These are phyloP conservation scores for Talaromyces nanjingensis DNA, from an alignment of 495 filamentous ascomycete species.

Conservation along the genomic window DNA sequence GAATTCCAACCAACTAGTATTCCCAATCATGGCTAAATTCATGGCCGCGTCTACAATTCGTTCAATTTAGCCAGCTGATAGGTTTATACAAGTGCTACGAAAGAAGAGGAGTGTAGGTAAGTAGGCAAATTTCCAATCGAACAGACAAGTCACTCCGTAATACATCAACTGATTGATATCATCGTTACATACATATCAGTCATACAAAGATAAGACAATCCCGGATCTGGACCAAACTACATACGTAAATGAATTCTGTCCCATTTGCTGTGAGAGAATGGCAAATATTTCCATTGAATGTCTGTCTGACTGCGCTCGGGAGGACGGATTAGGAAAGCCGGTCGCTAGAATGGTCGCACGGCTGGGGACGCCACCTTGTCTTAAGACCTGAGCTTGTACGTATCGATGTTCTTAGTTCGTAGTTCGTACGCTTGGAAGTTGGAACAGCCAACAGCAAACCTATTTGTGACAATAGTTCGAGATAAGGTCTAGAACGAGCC, in stretches of 20 bases:
- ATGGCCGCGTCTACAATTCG: not conserved
- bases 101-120: not conserved
- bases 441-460: not conserved
- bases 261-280: not conserved
- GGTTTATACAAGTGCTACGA: too few species aligned
- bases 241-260: not conserved
- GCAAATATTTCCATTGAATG: not conserved
- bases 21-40: not conserved
- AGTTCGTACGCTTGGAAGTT: too few species aligned
- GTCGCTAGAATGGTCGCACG: not conserved
- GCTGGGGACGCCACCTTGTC: not conserved
- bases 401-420: too few species aligned
- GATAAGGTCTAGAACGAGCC: constrained; percentile 8
- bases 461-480: not conserved
- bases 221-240: not conserved
- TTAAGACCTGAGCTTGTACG: not conserved
- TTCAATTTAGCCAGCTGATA: not conserved
- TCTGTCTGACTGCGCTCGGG: not conserved
- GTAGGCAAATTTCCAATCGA: not conserved
- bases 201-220: not conserved
- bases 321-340: constrained; percentile 7
- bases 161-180: constrained; percentile 1
- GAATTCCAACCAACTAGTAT: not conserved
- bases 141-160: not conserved
- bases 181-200: not conserved